Conservation (phyloP, 2,329 filamentous ascomycete species). For the Aspergillus ustus region DNA sequence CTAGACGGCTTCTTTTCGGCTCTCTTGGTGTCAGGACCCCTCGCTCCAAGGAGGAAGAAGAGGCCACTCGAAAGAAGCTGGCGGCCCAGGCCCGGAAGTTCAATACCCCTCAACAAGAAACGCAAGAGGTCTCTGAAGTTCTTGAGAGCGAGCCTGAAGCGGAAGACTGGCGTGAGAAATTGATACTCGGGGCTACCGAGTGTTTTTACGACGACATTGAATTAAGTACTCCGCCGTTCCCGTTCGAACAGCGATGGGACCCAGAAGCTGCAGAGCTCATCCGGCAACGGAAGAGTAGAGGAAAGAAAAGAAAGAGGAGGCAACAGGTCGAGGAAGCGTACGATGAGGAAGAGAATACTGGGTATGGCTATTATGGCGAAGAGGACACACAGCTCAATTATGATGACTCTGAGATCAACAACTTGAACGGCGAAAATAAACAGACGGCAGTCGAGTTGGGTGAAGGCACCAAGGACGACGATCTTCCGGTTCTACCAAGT, state of each 20-base stretch:
- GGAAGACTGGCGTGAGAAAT: conserved; percentile 74
- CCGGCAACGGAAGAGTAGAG: conserved; percentile 41
- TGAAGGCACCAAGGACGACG: conserved; percentile 53
- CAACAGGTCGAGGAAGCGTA: conserved; percentile 57
- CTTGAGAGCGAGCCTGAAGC: conserved; percentile 57
- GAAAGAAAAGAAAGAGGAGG: conserved; percentile 50
- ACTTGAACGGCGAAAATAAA: conserved; percentile 24
- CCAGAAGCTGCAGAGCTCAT: conserved; percentile 65
- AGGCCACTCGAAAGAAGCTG: conserved; percentile 63
- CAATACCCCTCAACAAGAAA: conserved; percentile 33
- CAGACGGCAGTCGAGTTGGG: conserved; percentile 21
- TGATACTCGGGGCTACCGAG: conserved; percentile 79
- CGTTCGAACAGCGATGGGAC: conserved; percentile 90
- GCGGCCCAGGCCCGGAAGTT: conserved; percentile 56
- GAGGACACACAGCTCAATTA: conserved; percentile 42
- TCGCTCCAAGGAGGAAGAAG: conserved; percentile 70
- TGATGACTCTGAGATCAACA: conserved; percentile 44
- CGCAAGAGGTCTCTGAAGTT: conserved; percentile 30
- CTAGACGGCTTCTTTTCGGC: conserved; percentile 71
- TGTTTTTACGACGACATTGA: conserved; percentile 73
- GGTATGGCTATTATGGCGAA: conserved; percentile 42
- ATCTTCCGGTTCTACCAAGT: conserved; percentile 55
- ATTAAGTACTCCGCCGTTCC: conserved; percentile 80
- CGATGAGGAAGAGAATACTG: conserved; percentile 48
- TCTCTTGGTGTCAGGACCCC: conserved; percentile 72